These are phyloP conservation scores for Fraxinus baroniana DNA, from an alignment of 305 asterid genomes.

Conservation along the genomic window DNA sequence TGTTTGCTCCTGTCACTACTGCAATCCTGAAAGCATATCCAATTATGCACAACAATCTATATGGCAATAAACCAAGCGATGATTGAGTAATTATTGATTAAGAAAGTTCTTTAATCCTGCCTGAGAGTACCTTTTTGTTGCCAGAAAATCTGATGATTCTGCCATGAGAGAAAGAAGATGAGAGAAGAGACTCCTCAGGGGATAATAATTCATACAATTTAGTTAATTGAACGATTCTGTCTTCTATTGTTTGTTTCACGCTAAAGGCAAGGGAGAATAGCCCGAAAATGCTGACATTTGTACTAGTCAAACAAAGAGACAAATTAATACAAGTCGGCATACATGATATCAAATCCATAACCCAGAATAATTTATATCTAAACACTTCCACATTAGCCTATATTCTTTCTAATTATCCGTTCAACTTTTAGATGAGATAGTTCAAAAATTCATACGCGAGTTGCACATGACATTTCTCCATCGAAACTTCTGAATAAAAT, in stretches of 20 bases:
- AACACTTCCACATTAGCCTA: not conserved
- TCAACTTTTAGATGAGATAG: not conserved
- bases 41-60: not conserved
- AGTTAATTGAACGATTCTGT: not conserved
- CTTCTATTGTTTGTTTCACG: not conserved
- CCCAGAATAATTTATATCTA: not conserved
- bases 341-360: not conserved
- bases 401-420: not conserved
- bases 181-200: not conserved
- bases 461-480: not conserved
- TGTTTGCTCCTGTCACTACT: conserved; percentile 47
- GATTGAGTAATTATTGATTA: not conserved
- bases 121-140: not conserved
- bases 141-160: conserved; percentile 2
- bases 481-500: not conserved
- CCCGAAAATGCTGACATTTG: not conserved
- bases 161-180: not conserved
- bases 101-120: not conserved
- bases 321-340: not conserved
- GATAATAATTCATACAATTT: not conserved
- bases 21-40: conserved; percentile 28
- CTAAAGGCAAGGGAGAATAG: not conserved
- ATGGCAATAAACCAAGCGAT: not conserved
- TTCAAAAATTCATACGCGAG: not conserved
- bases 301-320: not conserved